phyloP scores from a whole-genome alignment of 1,139 yeast species.

The Candida sp. region DNA sequence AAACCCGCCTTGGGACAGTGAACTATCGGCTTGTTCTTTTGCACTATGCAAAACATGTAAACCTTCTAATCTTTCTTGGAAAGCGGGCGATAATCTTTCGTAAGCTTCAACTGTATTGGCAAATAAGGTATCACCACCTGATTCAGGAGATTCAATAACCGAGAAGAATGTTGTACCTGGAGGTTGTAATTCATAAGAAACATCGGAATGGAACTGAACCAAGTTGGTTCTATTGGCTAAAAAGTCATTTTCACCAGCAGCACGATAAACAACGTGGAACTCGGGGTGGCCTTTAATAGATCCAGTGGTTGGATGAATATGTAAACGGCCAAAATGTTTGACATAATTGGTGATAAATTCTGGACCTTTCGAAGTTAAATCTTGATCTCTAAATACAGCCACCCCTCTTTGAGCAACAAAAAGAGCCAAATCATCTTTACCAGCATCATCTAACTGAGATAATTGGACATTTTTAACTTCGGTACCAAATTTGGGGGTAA shows the following conservation, averaged over 20 bases:
- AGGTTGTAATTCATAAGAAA: conserved; percentile 68
- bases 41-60: conserved; percentile 68
- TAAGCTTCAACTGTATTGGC: conserved; percentile 65
- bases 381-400: conserved; percentile 65
- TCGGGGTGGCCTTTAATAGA: conserved; percentile 59
- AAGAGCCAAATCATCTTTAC: conserved; percentile 63
- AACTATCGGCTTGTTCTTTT: conserved; percentile 59
- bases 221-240: conserved; percentile 32
- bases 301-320: conserved; percentile 73
- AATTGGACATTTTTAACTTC: conserved; percentile 60
- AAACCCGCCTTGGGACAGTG: conserved; percentile 52
- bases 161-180: conserved; percentile 65
- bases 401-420: conserved; percentile 66
- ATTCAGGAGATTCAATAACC: conserved; percentile 56
- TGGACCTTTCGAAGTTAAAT: conserved; percentile 57
- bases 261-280: conserved; percentile 59
- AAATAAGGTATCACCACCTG: conserved; percentile 77
- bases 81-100: conserved; percentile 60
- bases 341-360: conserved; percentile 53
- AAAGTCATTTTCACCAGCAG: conserved; percentile 29
- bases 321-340: conserved; percentile 62
- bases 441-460: conserved; percentile 47
- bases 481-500: conserved; percentile 67
- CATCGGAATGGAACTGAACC: conserved; percentile 64
- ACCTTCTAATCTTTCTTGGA: conserved; percentile 53